Evolutionary conservation across 2,329 filamentous ascomycete genomes (phyloP), one percentile per base, ranked within the genome.

Genomic region (Lojkania enalia): DNA sequence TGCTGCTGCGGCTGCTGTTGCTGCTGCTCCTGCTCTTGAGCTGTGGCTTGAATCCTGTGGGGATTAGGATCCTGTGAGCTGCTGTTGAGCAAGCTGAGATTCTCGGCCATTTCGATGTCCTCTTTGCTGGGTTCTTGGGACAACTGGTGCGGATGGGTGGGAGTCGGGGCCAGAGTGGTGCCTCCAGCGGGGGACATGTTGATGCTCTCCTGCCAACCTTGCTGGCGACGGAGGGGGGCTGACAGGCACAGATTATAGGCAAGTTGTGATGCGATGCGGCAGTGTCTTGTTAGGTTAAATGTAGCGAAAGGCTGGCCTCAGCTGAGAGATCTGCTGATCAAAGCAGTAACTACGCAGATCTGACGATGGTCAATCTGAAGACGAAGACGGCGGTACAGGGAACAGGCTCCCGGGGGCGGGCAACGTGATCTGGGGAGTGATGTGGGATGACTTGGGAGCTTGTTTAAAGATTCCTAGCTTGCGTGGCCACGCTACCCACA

Each of bases 31-130:
- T 33, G 16, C 14, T 33, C 30, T 33, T 58, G 54, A 12, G 56
- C 43, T 5, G 49, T 47, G 6, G 55, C 51, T 32, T 48, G 42
- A 18, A 47, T 42, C 46, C 57, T 57, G 25, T 57, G 43, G 16
- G 54, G 48, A 27, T 57, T 58, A 32, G 56, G 50, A 35, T 63
- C 63, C 52, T 76, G 71, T 7, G 73, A 71, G 47, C 76, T n/a
- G n/a, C n/a, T 74, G 44, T 73, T 74, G 29, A 77, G 51, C 38
- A 65, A 52, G 42, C 59, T 66, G 19, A 78, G 70, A 49, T 74
- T 73, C 49, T 72, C 70, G 11, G 76, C 76, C 58, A 74, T 70
- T 56, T 78, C 75, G 19, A 77, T 64, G 52, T 78, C 76, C 61
- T 77, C 72, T 52, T 71, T 71, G 42, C 75, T 77, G 3, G 71